Conservation (phyloP, 208 protist genomes). For the Leishmania martiniquensis region DNA sequence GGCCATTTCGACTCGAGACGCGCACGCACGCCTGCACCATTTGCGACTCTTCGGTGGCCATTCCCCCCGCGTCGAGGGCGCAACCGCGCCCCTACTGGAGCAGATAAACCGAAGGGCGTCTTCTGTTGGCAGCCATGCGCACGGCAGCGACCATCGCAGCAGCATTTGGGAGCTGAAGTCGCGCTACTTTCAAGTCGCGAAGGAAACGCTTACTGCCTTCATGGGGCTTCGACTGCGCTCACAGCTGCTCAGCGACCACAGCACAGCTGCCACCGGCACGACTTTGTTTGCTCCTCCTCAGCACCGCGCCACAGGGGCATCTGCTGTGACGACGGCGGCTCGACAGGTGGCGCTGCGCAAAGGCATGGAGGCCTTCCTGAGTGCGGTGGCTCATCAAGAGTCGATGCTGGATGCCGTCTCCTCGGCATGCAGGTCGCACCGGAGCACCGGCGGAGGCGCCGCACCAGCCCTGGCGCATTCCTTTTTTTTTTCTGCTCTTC, state of each 20-base stretch:
- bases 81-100: background rate
- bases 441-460: background rate
- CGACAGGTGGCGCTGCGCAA: constrained; percentile 8
- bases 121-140: background rate
- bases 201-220: constrained; percentile 31
- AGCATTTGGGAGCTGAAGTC: background rate
- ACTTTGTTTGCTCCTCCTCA: too few relatives aligned
- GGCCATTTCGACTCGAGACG: background rate
- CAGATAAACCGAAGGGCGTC: background rate
- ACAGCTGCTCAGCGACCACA: constrained; percentile 2
- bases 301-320: background rate
- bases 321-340: background rate
- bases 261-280: background rate
- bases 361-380: constrained; percentile 8
- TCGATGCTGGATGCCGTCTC: constrained; percentile 1
- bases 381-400: constrained; percentile 15
- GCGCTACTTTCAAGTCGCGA: constrained; percentile 27
- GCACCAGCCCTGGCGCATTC: background rate
- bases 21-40: background rate
- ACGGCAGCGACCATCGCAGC: background rate
- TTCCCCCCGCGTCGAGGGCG: background rate
- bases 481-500: constrained; percentile 1
- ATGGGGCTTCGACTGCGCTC: constrained; percentile 6
- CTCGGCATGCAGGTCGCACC: background rate
- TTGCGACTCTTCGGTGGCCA: background rate